These are phyloP conservation scores for Pleurotus tuoliensis DNA, from an alignment of 768 basidiomycete genomes.

Conservation along the genomic window DNA sequence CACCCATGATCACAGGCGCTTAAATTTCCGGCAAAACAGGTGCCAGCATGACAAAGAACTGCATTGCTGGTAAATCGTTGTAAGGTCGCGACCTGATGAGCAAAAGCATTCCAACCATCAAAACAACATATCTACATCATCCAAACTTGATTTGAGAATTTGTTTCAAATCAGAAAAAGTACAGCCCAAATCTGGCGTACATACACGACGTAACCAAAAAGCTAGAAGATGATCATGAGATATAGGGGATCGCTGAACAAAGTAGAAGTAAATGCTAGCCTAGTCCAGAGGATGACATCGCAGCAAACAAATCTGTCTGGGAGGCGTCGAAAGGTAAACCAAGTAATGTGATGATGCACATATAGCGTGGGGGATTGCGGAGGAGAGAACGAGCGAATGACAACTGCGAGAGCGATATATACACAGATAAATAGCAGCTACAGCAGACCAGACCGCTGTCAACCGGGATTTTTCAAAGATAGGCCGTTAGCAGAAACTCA, in stretches of 20 bases:
- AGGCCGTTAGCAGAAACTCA: not conserved
- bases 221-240: no score
- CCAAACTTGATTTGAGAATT: no score
- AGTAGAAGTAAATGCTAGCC: no score
- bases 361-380: no score
- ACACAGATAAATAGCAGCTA: conserved; percentile 5
- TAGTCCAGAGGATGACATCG: no score
- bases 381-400: not conserved
- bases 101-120: no score
- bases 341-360: not conserved
- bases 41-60: no score
- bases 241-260: no score
- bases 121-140: no score
- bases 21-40: not conserved
- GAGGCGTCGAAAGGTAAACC: not conserved
- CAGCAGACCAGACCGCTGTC: not conserved
- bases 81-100: no score
- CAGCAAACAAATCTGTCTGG: not conserved
- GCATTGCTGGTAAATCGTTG: no score
- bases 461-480: not conserved
- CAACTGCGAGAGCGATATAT: not conserved
- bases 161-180: not conserved
- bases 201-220: not conserved
- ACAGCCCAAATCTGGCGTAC: not conserved
- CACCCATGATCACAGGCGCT: not conserved